Evolutionary conservation across 73 alveolate genomes (phyloP), one percentile per base, ranked within the genome.

Genomic region (Symbiodinium natans): DNA sequence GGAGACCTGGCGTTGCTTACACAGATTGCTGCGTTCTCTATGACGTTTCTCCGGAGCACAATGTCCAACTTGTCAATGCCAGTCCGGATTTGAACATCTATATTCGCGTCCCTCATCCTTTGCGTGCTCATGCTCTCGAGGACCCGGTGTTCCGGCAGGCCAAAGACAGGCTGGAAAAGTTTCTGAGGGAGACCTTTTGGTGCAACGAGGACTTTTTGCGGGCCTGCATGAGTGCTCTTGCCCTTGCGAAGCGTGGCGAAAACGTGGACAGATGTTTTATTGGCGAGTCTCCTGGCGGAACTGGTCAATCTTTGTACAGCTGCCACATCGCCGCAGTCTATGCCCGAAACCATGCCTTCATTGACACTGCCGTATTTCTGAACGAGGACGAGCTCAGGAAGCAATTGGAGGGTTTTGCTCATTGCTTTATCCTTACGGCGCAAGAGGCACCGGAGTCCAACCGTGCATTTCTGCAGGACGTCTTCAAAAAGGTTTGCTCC

Each of bases 121-220:
- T 83, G 42, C 40, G 41, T 41, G 74, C 71, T 27, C 41, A 42
- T 7, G 21, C 52, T 15, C 68, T 74, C 10, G 41, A 71, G 10
- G 92, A 83, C 25, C 92, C 92, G 0, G 41, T n/a, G 17, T 43
- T 83, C 29, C 43, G 11, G 15, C 74, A 71, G 42, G 92, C 92
- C 68, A 52, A 52, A 27, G 21, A 4, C 68, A 21, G 68, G 29
- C n/a, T 52, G 68, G n/a, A 52, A 52, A 52, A 52, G 68, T 52
- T 52, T 52, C 29, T 52, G 68, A 21, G 68, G 21, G 29, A 52
- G 21, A 6, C 68, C 21, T 52, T 52, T 5, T 52, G 68, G n/a
- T 6, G 68, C 68, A 52, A 52, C 68, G 21, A 17, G 29, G 68
- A 52, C 21, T 52, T 52, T 52, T 52, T 43, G n/a, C n/a, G n/a